phyloP scores from a whole-genome alignment of 2,329 filamentous ascomycete genomes.

The Trichoderma cornu-damae region DNA sequence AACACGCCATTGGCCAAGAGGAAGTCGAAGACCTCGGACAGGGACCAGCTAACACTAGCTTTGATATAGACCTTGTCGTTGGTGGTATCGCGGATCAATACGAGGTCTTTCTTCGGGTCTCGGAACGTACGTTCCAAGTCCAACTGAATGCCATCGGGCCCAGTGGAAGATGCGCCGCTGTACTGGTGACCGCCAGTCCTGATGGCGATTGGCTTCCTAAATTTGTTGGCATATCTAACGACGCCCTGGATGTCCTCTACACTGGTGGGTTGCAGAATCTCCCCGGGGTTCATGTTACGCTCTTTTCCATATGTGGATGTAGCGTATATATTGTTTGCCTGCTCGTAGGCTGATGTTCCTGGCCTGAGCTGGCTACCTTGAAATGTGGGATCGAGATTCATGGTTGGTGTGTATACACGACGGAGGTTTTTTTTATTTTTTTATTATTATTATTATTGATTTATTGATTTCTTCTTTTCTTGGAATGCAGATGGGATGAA shows the following conservation, averaged over 20 bases:
- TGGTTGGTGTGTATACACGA: not conserved
- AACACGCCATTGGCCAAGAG: not conserved
- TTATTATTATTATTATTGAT: no score
- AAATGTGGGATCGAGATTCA: not conserved
- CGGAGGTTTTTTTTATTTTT: no score
- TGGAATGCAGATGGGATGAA: not conserved
- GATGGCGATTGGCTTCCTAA: not conserved
- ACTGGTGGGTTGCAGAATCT: not conserved
- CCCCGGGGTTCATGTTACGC: slow-evolving; percentile 4
- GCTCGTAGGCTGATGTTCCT: not conserved
- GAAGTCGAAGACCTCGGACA: not conserved
- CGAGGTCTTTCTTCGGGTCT: not conserved
- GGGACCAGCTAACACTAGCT: not conserved
- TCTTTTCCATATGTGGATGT: slow-evolving; percentile 2
- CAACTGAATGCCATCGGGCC: not conserved
- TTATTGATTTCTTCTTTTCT: not conserved
- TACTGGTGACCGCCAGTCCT: slow-evolving; percentile 6
- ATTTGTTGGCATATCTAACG: slow-evolving; percentile 6
- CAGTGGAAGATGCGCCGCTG: slow-evolving; percentile 2
- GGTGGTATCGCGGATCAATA: not conserved
- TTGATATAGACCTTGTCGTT: slow-evolving; percentile 5
- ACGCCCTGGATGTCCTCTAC: not conserved
- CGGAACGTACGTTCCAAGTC: slow-evolving; percentile 1
- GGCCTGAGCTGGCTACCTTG: slow-evolving; percentile 2
- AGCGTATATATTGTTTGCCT: slow-evolving; percentile 1